A percentile compares a stretch with the other conserved stretches of the same genome.
phyloP scores from a whole-genome alignment of 192 early-diverging fungal species.

The Entomortierella lignicola region DNA sequence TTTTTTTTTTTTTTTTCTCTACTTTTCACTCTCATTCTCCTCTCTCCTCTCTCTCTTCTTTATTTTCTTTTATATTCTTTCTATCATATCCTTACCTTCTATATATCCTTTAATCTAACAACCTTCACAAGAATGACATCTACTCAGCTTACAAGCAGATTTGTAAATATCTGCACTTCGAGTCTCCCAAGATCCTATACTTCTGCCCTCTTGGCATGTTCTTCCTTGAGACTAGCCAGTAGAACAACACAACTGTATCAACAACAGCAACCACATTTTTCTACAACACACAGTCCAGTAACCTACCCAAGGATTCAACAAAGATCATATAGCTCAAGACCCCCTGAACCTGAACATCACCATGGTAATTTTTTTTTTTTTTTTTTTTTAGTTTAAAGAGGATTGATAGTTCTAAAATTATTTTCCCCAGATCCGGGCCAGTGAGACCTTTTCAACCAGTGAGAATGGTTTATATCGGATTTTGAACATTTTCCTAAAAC shows the following conservation, averaged over 20 bases:
- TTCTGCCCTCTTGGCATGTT: not conserved
- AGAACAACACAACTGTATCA: not conserved
- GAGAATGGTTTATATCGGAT: too few species aligned
- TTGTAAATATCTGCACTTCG: not conserved
- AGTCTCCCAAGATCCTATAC: not conserved
- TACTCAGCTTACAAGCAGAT: not conserved
- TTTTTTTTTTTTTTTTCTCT: not conserved
- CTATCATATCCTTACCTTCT: constrained; percentile 1
- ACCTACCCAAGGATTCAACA: not conserved
- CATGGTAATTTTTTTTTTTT: constrained; percentile 14
- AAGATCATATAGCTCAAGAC: constrained; percentile 20
- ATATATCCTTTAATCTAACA: not conserved
- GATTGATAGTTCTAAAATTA: too few species aligned
- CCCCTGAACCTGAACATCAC: constrained; percentile 15
- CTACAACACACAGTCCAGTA: not conserved
- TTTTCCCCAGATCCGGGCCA: too few species aligned
- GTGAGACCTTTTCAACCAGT: too few species aligned
- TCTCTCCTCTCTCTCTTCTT: not conserved
- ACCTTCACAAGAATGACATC: not conserved
- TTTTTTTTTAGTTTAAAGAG: too few species aligned
- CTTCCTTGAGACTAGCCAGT: not conserved
- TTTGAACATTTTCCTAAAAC: not conserved
- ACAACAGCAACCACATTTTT: not conserved
- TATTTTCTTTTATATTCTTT: not conserved
- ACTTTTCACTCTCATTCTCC: not conserved